Percentiles rank a stretch among this genome's conserved stretches.
These are phyloP conservation scores for Mallotus repandus DNA, from an alignment of 441 rosid species.

Conservation along the genomic window DNA sequence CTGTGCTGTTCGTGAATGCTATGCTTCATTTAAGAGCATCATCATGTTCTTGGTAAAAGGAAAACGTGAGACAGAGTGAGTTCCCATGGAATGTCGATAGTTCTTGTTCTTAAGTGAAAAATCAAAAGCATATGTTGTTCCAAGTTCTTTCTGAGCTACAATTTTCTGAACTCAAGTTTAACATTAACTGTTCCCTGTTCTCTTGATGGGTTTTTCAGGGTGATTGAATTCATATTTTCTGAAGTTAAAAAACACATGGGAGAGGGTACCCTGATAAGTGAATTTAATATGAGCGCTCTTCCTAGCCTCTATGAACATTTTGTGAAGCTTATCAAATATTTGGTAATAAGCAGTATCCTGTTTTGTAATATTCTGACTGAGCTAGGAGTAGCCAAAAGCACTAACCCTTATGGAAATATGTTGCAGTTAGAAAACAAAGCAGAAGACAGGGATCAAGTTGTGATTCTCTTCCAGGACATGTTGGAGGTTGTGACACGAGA, in stretches of 20 bases:
- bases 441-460: slow-evolving; percentile 86
- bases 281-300: slow-evolving; percentile 86
- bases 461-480: slow-evolving; percentile 98
- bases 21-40: slow-evolving; percentile 86
- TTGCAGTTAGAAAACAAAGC: slow-evolving; percentile 67
- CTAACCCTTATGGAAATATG: slow-evolving; percentile 16
- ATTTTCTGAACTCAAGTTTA: slow-evolving; percentile 18
- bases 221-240: slow-evolving; percentile 62
- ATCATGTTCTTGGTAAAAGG: slow-evolving; percentile 80
- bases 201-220: slow-evolving; percentile 45
- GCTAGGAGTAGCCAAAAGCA: slow-evolving; percentile 13
- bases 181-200: slow-evolving; percentile 6
- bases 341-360: slow-evolving; percentile 52
- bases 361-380: slow-evolving; percentile 6
- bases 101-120: not conserved
- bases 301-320: slow-evolving; percentile 87
- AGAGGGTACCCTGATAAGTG: slow-evolving; percentile 40
- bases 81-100: slow-evolving; percentile 16
- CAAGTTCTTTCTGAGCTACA: slow-evolving; percentile 7
- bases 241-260: slow-evolving; percentile 65
- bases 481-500: slow-evolving; percentile 94
- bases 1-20: slow-evolving; percentile 95
- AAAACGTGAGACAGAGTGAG: slow-evolving; percentile 66
- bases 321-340: slow-evolving; percentile 74
- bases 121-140: slow-evolving; percentile 13